phyloP scores from a whole-genome alignment of 2,329 filamentous ascomycete species.

The Colletotrichum navitas region DNA sequence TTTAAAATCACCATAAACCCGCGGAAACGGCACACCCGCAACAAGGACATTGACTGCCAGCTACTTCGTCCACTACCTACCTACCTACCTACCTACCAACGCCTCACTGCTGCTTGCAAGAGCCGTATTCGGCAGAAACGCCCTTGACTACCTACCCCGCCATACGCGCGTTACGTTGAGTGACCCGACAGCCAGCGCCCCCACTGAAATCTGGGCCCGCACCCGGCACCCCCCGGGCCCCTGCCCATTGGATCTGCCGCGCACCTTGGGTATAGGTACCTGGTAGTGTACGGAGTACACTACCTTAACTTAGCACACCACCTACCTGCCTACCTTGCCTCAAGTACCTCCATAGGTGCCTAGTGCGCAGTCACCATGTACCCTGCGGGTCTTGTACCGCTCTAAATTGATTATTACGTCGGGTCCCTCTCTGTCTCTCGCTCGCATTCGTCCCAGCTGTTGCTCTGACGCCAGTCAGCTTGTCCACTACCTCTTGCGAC shows the following conservation, averaged over 20 bases:
- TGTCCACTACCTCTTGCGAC: slow-evolving; percentile 21
- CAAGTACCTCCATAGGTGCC: not conserved
- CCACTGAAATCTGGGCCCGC: slow-evolving; percentile 25
- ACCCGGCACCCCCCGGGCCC: slow-evolving; percentile 12
- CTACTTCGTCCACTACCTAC: not conserved
- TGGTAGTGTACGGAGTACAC: not conserved
- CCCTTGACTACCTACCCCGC: slow-evolving; percentile 35
- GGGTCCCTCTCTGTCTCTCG: slow-evolving; percentile 10
- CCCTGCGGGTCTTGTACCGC: slow-evolving; percentile 11
- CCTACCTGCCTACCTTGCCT: not conserved
- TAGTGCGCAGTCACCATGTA: not conserved
- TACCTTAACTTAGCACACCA: not conserved
- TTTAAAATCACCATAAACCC: not conserved
- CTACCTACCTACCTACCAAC: too few relatives aligned
- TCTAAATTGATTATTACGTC: slow-evolving; percentile 42
- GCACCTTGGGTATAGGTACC: slow-evolving; percentile 19
- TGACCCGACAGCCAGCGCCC: slow-evolving; percentile 30
- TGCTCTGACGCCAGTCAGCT: slow-evolving; percentile 41
- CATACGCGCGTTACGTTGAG: slow-evolving; percentile 40
- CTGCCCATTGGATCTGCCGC: slow-evolving; percentile 37
- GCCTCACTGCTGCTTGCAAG: slow-evolving; percentile 8
- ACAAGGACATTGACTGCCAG: slow-evolving; percentile 25
- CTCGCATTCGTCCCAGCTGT: slow-evolving; percentile 18
- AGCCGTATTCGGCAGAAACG: slow-evolving; percentile 23
- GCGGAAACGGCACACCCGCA: not conserved